These are phyloP conservation scores for Aspergillus biplanus DNA, from an alignment of 495 filamentous ascomycete genomes.

Conservation along the genomic window DNA sequence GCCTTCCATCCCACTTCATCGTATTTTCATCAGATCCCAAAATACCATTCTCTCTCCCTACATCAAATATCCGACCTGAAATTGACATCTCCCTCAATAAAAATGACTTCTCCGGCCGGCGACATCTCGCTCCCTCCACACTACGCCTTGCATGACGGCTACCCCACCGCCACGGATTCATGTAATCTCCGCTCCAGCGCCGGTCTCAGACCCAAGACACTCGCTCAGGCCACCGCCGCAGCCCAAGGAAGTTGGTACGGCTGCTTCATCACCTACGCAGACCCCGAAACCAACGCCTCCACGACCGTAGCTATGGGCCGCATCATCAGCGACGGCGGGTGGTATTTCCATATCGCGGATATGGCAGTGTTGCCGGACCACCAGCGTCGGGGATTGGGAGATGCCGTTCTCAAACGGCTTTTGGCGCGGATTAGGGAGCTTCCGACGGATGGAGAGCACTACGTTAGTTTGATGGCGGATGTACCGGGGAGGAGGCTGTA, in stretches of 20 bases:
- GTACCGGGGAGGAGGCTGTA: slow-evolving; percentile 49
- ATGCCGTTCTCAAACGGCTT: slow-evolving; percentile 48
- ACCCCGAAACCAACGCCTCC: slow-evolving; percentile 5
- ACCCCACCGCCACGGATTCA: slow-evolving; percentile 41
- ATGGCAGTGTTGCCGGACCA: slow-evolving; percentile 54
- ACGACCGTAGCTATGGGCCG: slow-evolving; percentile 52
- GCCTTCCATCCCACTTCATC: too few species aligned
- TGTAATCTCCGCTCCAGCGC: slow-evolving; percentile 39
- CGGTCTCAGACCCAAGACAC: slow-evolving; percentile 41
- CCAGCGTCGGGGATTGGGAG: slow-evolving; percentile 53
- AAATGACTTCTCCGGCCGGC: neutral
- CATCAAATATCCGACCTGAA: too few species aligned
- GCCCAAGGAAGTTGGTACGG: slow-evolving; percentile 46
- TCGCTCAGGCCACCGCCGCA: slow-evolving; percentile 39
- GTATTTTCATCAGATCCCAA: too few species aligned
- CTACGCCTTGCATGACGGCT: slow-evolving; percentile 39
- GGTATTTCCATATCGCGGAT: slow-evolving; percentile 58
- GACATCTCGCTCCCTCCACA: slow-evolving; percentile 29
- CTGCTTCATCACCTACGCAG: slow-evolving; percentile 39
- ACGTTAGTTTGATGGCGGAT: slow-evolving; percentile 53
- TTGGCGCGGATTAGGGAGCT: slow-evolving; percentile 43
- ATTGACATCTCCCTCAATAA: neutral
- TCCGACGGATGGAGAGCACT: slow-evolving; percentile 43
- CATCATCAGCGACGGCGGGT: slow-evolving; percentile 56
- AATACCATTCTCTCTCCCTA: too few species aligned